Percentiles rank a stretch among this genome's conserved stretches.
Conservation (phyloP, 2,329 filamentous ascomycete genomes). For the Aspergillus ibericus region DNA sequence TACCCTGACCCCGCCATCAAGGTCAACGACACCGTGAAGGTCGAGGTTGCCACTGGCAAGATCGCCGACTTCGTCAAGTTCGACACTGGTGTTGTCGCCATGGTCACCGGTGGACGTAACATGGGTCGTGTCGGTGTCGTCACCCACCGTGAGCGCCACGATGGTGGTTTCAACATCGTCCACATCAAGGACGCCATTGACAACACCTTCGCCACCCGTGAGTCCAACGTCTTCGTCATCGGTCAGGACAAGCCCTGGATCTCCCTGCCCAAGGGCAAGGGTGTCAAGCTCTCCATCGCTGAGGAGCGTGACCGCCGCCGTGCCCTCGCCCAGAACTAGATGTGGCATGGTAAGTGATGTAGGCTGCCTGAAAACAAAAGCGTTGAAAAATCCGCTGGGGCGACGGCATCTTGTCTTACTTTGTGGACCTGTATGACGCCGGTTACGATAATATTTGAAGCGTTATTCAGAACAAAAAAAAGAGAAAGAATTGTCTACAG, state of each 20-base stretch:
- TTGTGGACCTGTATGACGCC: conserved; percentile 37
- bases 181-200: conserved; percentile 99
- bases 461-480: conserved; percentile 19
- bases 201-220: conserved; percentile 99
- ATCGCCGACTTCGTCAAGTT: conserved; percentile 98
- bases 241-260: conserved; percentile 99
- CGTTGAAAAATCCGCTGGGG: conserved; percentile 31
- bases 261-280: conserved; percentile 99
- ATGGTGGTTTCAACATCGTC: conserved; percentile 99
- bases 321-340: conserved; percentile 54
- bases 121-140: conserved; percentile 99
- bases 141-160: conserved; percentile 99
- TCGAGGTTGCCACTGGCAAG: conserved; percentile 95
- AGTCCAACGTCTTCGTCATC: conserved; percentile 99
- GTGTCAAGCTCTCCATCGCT: conserved; percentile 98
- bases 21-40: conserved; percentile 99
- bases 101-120: conserved; percentile 99
- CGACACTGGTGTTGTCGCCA: conserved; percentile 96
- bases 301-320: conserved; percentile 99
- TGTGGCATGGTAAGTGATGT: conserved; percentile 28
- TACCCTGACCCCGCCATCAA: conserved; percentile 98
- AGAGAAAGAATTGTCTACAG: conserved; percentile 21
- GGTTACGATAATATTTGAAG: conserved; percentile 26
- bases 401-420: conserved; percentile 41
- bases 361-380: conserved; percentile 24